Conservation (phyloP, 192 early-diverging fungal genomes). For the Entomortierella parvispora region DNA sequence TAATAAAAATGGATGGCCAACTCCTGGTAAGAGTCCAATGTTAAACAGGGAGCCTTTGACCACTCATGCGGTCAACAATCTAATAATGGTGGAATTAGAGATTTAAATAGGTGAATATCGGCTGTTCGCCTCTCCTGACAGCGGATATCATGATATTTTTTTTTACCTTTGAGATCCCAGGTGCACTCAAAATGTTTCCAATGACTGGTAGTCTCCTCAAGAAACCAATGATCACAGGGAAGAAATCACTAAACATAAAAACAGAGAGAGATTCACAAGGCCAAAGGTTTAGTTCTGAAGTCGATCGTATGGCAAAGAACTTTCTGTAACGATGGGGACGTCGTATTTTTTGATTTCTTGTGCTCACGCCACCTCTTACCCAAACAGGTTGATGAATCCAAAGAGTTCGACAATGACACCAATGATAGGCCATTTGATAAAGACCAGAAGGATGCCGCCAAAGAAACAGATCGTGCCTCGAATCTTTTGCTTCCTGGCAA, state of each 20-base stretch:
- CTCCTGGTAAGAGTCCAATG: not conserved
- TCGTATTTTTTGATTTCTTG: too few species aligned
- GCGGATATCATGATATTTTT: too few species aligned
- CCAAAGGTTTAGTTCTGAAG: too few species aligned
- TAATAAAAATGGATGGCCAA: too few species aligned
- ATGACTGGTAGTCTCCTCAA: constrained; percentile 90
- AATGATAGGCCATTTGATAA: constrained; percentile 89
- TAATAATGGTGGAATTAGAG: constrained; percentile 11
- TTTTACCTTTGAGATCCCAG: constrained; percentile 81
- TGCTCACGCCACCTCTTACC: constrained; percentile 58
- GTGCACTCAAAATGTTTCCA: constrained; percentile 86
- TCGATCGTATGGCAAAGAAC: too few species aligned
- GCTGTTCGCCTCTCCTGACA: not conserved
- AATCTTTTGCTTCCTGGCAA: constrained; percentile 86
- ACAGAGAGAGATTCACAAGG: too few species aligned
- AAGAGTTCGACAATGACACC: constrained; percentile 91
- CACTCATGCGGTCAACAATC: constrained; percentile 63
- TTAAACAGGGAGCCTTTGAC: constrained; percentile 70
- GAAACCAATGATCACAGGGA: constrained; percentile 91
- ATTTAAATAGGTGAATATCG: not conserved
- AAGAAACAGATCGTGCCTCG: constrained; percentile 92
- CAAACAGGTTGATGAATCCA: constrained; percentile 98
- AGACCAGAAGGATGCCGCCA: constrained; percentile 87
- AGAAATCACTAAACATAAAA: constrained; percentile 83
- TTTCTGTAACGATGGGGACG: too few species aligned